These are phyloP conservation scores for Hypoxylon cercidicola DNA, from an alignment of 495 filamentous ascomycete species.

Conservation along the genomic window DNA sequence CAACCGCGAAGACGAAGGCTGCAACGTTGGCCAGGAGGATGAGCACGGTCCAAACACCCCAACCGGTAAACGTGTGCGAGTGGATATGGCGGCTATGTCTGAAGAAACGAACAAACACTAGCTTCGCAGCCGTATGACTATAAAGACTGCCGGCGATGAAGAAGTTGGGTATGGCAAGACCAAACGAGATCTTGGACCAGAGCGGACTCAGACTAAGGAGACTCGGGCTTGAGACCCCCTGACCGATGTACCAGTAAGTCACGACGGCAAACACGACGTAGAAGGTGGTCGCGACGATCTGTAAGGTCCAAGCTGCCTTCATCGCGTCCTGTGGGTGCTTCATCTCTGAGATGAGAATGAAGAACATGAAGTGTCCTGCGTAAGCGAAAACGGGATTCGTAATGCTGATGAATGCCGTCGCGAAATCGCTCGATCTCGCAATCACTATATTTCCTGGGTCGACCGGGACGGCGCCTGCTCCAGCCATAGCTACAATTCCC, in stretches of 20 bases:
- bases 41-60: constrained; percentile 65
- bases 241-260: constrained; percentile 73
- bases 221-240: constrained; percentile 67
- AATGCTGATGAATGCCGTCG: constrained; percentile 61
- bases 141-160: constrained; percentile 75
- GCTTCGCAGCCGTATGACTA: constrained; percentile 65
- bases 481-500: constrained; percentile 72
- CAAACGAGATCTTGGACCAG: constrained; percentile 73
- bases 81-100: constrained; percentile 48
- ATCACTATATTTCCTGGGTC: constrained; percentile 37
- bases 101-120: constrained; percentile 72
- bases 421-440: constrained; percentile 40
- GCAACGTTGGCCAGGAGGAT: constrained; percentile 64
- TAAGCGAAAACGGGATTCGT: constrained; percentile 74
- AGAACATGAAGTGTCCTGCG: constrained; percentile 75
- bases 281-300: constrained; percentile 64
- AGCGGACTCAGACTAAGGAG: constrained; percentile 65
- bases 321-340: constrained; percentile 62
- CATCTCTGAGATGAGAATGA: constrained; percentile 75
- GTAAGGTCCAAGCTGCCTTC: constrained; percentile 66
- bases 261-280: constrained; percentile 71
- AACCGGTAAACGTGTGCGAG: constrained; percentile 49
- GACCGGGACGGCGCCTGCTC: constrained; percentile 47
- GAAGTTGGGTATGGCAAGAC: constrained; percentile 77
- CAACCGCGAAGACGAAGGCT: constrained; percentile 72